Evolutionary conservation across 495 filamentous ascomycete genomes (phyloP).

Genomic region (Xylaria cubensis): DNA sequence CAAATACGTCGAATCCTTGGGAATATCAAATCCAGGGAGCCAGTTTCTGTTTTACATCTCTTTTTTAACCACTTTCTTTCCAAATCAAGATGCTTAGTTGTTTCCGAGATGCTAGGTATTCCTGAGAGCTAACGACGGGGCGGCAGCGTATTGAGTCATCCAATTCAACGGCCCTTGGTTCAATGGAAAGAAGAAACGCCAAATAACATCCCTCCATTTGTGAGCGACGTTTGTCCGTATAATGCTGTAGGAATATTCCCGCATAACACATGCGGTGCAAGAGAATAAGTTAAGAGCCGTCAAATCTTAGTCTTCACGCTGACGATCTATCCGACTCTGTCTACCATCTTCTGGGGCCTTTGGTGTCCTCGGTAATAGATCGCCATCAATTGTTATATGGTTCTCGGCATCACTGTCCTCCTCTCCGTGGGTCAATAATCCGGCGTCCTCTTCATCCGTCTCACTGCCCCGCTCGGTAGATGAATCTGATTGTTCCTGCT

Average conservation of each 20-base stretch:
- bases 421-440: slow-evolving; percentile 41
- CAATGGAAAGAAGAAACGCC: background rate
- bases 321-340: slow-evolving; percentile 36
- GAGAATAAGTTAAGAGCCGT: slow-evolving; percentile 20
- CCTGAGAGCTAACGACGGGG: background rate
- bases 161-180: background rate
- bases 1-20: background rate
- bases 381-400: slow-evolving; percentile 41
- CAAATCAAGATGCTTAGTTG: background rate
- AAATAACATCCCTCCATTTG: background rate
- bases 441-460: slow-evolving; percentile 41
- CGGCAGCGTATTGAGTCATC: background rate
- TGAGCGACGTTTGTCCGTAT: background rate
- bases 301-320: slow-evolving; percentile 34
- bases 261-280: background rate
- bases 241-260: slow-evolving; percentile 18
- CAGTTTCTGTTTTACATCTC: background rate
- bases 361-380: slow-evolving; percentile 40
- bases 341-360: slow-evolving; percentile 27
- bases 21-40: background rate
- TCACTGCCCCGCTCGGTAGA: slow-evolving; percentile 38
- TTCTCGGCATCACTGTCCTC: slow-evolving; percentile 42
- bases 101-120: background rate
- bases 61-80: background rate
- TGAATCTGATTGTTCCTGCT: slow-evolving; percentile 35